phyloP scores from a whole-genome alignment of 495 filamentous ascomycete genomes.

The Letharia lupina region DNA sequence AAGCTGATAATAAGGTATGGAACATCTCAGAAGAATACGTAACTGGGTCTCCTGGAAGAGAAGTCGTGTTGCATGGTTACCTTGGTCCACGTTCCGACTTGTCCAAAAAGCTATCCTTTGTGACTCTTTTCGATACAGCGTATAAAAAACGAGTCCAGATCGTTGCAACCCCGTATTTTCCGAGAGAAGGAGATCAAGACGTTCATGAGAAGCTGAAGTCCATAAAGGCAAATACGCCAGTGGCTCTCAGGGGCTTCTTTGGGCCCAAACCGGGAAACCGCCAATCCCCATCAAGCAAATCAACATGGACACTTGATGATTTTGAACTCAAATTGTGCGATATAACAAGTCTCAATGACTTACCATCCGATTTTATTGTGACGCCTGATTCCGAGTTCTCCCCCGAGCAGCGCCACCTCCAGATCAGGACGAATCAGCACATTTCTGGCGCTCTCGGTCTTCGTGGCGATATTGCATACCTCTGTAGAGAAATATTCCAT shows the following conservation, averaged over 20 bases:
- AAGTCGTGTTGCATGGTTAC: conserved; percentile 65
- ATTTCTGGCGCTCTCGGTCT: conserved; percentile 56
- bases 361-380: conserved; percentile 68
- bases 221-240: conserved; percentile 44
- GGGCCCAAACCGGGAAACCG: conserved; percentile 32
- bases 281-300: conserved; percentile 24
- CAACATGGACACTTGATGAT: conserved; percentile 26
- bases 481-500: conserved; percentile 47
- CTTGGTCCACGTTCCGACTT: conserved; percentile 54
- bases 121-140: conserved; percentile 47
- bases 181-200: conserved; percentile 22
- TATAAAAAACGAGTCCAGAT: conserved; percentile 45
- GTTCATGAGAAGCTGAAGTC: conserved; percentile 41
- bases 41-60: conserved; percentile 33
- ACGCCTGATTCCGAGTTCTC: conserved; percentile 63
- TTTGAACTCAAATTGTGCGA: conserved; percentile 57
- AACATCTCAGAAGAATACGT: conserved; percentile 33
- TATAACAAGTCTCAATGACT: conserved; percentile 62
- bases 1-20: conserved; percentile 41
- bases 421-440: conserved; percentile 61
- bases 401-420: conserved; percentile 68
- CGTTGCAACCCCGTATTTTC: conserved; percentile 39
- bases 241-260: conserved; percentile 42
- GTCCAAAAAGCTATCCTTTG: conserved; percentile 59
- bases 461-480: conserved; percentile 42